Base-by-base conservation (phyloP, 768 basidiomycete species). In the Boletales sp. region DNA sequence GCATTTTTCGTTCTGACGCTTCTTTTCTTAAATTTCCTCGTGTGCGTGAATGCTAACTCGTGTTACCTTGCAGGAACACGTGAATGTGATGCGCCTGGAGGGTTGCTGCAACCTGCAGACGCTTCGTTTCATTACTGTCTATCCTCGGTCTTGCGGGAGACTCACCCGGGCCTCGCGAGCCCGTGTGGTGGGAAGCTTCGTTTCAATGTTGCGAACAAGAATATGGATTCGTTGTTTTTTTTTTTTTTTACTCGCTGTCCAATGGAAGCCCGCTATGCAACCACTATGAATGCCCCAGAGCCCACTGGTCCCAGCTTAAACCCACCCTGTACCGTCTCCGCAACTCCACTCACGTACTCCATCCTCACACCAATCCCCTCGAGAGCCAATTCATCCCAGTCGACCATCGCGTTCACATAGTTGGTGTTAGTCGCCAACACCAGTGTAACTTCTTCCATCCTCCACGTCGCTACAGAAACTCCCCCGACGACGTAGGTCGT, bases 381-480 rank as follows among this genome's bases (percentile, higher is more conserved):
- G 1, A 71, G 62, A 6, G 46, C 53, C 40, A 78, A 35, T 18
- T 68, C 66, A 0, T 49, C 21, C 45, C 78, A 64, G 1, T 40
- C 37, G 6, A 82, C 60, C 0, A 60, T 67, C 34, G 63, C 60
- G 5, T 63, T 53, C 25, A 69, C 60, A 36, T 79, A 73, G 36
- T 78, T 70, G 57, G 76, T 75, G 59, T 84, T 84, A 1, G 75
- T 69, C 9, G 73, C 80, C 3, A 83, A 67, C 13, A 80, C 69
- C 34, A 83, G 70, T 0, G 74, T 79, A 25, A 72, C 55, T 4
- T 32, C 25, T 0, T 65, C 70, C 2, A 74, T 51, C 2, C 64
- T 70, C 82, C 82, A 83, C 28, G 78, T 57, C 5, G 79, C 77
- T n/a, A 77, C 61, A 18, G 82, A 82, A 11, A 76, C 70, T 0